Percentiles rank a stretch among this genome's conserved stretches.
Conservation (phyloP, 352 stramenopile species). For the Thalassiosira sp. region DNA sequence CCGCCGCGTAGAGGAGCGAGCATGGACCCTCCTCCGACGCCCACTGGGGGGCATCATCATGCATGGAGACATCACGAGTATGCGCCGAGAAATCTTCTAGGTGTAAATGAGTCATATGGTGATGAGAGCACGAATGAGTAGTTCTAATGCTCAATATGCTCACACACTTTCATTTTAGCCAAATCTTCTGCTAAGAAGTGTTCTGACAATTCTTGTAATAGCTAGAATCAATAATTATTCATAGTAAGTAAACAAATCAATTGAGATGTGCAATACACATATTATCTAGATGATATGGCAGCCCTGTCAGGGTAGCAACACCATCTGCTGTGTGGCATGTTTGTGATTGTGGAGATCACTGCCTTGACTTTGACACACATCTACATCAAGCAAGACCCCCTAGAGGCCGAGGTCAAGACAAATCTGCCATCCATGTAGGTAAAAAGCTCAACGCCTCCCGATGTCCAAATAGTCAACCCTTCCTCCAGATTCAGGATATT, state of each 20-base stretch:
- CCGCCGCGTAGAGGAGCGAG: background rate
- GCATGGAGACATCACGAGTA: slow-evolving; percentile 2
- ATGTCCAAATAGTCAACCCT: no score
- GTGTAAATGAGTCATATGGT: slow-evolving; percentile 33
- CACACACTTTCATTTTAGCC: background rate
- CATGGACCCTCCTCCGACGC: background rate
- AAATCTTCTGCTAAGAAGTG: no score
- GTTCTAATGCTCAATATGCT: background rate
- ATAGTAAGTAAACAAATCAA: background rate
- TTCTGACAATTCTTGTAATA: background rate
- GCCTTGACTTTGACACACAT: no score
- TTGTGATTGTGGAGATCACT: no score
- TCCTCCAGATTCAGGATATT: no score
- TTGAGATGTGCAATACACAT: background rate
- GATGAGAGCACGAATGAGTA: slow-evolving; percentile 30
- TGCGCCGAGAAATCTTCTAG: slow-evolving; percentile 21
- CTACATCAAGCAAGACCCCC: no score
- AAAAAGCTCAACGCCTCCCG: no score
- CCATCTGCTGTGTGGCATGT: no score
- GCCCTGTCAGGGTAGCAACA: no score
- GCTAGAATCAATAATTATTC: background rate
- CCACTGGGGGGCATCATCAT: background rate
- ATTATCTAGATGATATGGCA: background rate
- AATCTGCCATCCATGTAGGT: no score
- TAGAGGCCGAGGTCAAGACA: no score